Evolutionary conservation across 2,329 filamentous ascomycete genomes (phyloP).

Genomic region (Xylaria arbuscula): DNA sequence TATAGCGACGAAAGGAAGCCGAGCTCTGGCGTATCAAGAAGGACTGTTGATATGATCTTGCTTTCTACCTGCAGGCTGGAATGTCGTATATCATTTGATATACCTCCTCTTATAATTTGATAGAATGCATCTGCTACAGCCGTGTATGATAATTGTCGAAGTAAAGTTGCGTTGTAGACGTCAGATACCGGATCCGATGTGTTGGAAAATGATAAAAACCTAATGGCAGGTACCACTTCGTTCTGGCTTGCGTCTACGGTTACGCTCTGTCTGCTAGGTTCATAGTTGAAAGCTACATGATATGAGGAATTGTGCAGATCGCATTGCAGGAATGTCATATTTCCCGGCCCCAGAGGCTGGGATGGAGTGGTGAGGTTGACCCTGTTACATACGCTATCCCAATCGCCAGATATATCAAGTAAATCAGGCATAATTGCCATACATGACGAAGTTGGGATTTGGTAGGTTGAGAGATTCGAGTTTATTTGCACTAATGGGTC

Average conservation of each 20-base stretch:
- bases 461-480: not conserved
- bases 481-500: not conserved
- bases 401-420: not conserved
- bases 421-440: not conserved
- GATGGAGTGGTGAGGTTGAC: not conserved
- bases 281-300: not conserved
- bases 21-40: slow-evolving; percentile 1
- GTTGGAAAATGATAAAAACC: not conserved
- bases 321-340: slow-evolving; percentile 10
- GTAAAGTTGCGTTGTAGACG: not conserved
- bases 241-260: not conserved
- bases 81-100: too few species aligned
- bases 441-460: not conserved
- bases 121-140: slow-evolving; percentile 1
- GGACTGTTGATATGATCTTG: not conserved
- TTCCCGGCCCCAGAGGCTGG: not conserved
- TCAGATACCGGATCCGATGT: not conserved
- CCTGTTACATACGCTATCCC: not conserved
- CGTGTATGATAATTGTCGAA: not conserved
- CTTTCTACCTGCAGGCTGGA: not conserved
- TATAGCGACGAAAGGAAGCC: not conserved
- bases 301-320: slow-evolving; percentile 13
- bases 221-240: not conserved
- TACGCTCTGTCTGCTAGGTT: slow-evolving; percentile 2
- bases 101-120: not conserved